Evolutionary conservation across 2,329 filamentous ascomycete species (phyloP).

Genomic region (Clarireedia hainanense): DNA sequence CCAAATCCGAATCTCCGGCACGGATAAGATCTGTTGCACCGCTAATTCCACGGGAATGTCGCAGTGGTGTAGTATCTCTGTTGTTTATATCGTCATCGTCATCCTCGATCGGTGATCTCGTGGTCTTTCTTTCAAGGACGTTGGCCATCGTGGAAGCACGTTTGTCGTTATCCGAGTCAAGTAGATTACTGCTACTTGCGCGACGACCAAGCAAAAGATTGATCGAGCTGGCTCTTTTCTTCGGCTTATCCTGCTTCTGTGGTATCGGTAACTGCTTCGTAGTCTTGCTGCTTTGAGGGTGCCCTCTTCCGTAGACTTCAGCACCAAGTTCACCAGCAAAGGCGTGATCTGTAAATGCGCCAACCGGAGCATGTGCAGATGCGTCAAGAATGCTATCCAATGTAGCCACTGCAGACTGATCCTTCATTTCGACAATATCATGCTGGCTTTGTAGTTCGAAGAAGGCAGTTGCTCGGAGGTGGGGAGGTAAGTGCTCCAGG

Average conservation of each 20-base stretch:
- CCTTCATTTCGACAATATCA: slow-evolving; percentile 50
- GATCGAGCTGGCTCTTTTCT: slow-evolving; percentile 41
- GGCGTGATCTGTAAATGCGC: slow-evolving; percentile 83
- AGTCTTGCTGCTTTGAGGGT: slow-evolving; percentile 45
- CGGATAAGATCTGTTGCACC: slow-evolving; percentile 12
- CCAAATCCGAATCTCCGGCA: slow-evolving; percentile 31
- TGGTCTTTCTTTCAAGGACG: slow-evolving; percentile 15
- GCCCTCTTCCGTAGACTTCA: slow-evolving; percentile 62
- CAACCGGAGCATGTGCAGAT: slow-evolving; percentile 78
- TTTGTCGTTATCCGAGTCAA: slow-evolving; percentile 16
- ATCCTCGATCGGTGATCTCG: slow-evolving; percentile 16
- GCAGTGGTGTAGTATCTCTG: slow-evolving; percentile 18
- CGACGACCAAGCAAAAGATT: slow-evolving; percentile 34
- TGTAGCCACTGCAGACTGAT: slow-evolving; percentile 79
- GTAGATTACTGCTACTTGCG: slow-evolving; percentile 18
- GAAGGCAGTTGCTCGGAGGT: slow-evolving; percentile 83
- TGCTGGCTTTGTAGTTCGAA: slow-evolving; percentile 59
- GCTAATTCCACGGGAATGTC: slow-evolving; percentile 11
- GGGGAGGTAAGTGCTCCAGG: slow-evolving; percentile 60
- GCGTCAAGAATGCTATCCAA: slow-evolving; percentile 89
- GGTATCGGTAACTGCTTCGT: slow-evolving; percentile 30
- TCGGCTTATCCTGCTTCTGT: slow-evolving; percentile 19
- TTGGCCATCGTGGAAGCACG: slow-evolving; percentile 20
- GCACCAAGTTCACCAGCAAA: slow-evolving; percentile 68
- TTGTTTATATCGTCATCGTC: slow-evolving; percentile 21